phyloP scores from a whole-genome alignment of 1,139 yeast species.

The Scheffersomyces illinoinensis region DNA sequence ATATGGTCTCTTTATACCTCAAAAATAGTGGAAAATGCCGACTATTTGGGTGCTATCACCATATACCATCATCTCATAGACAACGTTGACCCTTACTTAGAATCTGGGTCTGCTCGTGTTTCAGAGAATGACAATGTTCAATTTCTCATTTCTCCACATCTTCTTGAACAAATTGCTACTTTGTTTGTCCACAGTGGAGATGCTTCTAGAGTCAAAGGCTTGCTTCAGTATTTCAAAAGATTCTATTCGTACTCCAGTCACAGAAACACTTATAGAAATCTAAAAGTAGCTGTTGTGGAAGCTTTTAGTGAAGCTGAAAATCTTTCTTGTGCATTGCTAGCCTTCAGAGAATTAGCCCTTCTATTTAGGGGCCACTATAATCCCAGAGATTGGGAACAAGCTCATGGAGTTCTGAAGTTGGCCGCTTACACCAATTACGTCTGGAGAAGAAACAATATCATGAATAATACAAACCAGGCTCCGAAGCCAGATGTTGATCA shows the following conservation, averaged over 20 bases:
- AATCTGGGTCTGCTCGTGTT: slow-evolving; percentile 16
- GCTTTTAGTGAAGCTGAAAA: slow-evolving; percentile 27
- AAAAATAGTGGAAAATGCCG: slow-evolving; percentile 24
- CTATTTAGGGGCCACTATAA: slow-evolving; percentile 17
- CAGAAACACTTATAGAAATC: slow-evolving; percentile 24
- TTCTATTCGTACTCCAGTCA: slow-evolving; percentile 40
- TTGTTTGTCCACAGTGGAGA: slow-evolving; percentile 32
- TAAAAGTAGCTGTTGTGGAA: slow-evolving; percentile 33
- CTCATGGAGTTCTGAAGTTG: slow-evolving; percentile 9
- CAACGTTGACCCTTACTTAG: slow-evolving; percentile 19
- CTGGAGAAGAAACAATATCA: slow-evolving; percentile 29
- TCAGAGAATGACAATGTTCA: slow-evolving; percentile 26
- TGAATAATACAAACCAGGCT: slow-evolving; percentile 13
- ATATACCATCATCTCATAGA: slow-evolving; percentile 40
- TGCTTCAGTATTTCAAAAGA: slow-evolving; percentile 36
- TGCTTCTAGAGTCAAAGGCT: slow-evolving; percentile 28
- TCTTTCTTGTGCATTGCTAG: slow-evolving; percentile 22
- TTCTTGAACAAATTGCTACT: slow-evolving; percentile 25
- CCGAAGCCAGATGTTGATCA: slow-evolving; percentile 19
- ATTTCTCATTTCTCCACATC: slow-evolving; percentile 30
- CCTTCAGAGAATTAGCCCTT: slow-evolving; percentile 25
- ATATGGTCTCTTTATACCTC: slow-evolving; percentile 34
- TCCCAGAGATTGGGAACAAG: slow-evolving; percentile 7
- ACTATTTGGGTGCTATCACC: slow-evolving; percentile 35
- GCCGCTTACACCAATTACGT: slow-evolving; percentile 20